Conservation (phyloP, 106 monocot genomes). For the Gastrodia elata region DNA sequence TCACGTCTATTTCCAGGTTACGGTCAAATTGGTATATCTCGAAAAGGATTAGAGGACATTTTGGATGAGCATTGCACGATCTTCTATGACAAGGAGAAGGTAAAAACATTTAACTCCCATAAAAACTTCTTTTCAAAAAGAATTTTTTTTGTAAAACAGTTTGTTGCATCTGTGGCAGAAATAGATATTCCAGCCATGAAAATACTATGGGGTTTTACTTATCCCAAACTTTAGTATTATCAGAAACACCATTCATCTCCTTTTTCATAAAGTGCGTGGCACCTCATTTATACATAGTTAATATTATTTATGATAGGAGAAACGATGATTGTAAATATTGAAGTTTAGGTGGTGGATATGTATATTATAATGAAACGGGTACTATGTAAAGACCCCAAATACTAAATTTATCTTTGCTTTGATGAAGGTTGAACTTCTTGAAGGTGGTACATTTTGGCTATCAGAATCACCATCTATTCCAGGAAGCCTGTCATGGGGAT, state of each 20-base stretch:
- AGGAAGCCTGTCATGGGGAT: conserved; percentile 91
- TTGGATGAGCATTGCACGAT: conserved; percentile 92
- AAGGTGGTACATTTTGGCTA: conserved; percentile 98
- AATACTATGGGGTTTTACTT: too few species aligned
- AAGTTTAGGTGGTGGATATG: too few species aligned
- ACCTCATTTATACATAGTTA: too few species aligned
- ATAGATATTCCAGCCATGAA: neutral
- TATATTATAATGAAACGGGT: too few species aligned
- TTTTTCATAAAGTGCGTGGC: too few species aligned
- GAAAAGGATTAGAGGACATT: conserved; percentile 68
- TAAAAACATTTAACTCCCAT: too few species aligned
- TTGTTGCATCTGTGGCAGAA: neutral
- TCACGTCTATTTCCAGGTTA: conserved; percentile 36
- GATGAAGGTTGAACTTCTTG: conserved; percentile 83
- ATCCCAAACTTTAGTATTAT: too few species aligned
- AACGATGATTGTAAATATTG: too few species aligned
- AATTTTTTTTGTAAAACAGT: neutral
- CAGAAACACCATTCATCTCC: too few species aligned
- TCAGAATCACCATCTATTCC: conserved; percentile 97
- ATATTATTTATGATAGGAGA: too few species aligned
- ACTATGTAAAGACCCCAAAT: too few species aligned
- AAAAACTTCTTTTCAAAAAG: neutral
- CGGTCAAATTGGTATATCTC: conserved; percentile 81
- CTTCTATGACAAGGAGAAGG: conserved; percentile 91
- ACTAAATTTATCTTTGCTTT: neutral